These are phyloP conservation scores for Aspergillus saccharolyticus DNA, from an alignment of 495 filamentous ascomycete genomes.

Conservation along the genomic window DNA sequence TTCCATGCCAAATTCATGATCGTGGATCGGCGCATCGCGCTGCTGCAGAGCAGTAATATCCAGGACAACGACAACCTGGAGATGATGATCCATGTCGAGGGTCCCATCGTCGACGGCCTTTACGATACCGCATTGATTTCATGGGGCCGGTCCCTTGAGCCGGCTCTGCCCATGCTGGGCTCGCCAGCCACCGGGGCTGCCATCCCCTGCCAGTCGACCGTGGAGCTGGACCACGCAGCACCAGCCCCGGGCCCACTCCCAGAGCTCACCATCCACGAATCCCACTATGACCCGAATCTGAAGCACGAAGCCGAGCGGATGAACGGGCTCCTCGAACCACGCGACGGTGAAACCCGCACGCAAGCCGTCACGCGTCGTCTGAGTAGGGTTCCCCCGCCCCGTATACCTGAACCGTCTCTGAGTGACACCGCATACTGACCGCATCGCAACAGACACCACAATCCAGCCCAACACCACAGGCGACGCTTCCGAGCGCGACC, in stretches of 20 bases:
- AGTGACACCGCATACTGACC: not conserved
- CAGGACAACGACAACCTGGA: conserved; percentile 74
- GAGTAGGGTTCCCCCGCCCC: conserved; percentile 40
- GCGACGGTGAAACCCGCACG: conserved; percentile 45
- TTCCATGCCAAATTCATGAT: conserved; percentile 76
- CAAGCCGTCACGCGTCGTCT: conserved; percentile 57
- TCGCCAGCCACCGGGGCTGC: conserved; percentile 43
- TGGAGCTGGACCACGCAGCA: conserved; percentile 13
- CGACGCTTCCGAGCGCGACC: conserved; percentile 47
- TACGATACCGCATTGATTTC: conserved; percentile 69
- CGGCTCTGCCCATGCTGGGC: conserved; percentile 53
- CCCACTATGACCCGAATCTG: conserved; percentile 59
- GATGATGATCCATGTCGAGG: conserved; percentile 76
- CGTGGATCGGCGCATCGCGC: conserved; percentile 62
- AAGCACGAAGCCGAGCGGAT: conserved; percentile 54
- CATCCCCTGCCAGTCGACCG: conserved; percentile 19
- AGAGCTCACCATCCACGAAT: conserved; percentile 52
- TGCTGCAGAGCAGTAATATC: conserved; percentile 72
- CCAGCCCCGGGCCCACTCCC: conserved; percentile 26
- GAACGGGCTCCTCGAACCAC: conserved; percentile 48
- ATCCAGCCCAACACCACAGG: conserved; percentile 47
- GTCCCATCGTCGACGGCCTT: conserved; percentile 67
- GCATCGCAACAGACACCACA: conserved; percentile 45
- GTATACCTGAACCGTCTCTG: too few species aligned
- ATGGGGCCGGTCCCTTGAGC: conserved; percentile 60